Conservation (phyloP, 768 basidiomycete genomes). For the Auriscalpium microsporum region DNA sequence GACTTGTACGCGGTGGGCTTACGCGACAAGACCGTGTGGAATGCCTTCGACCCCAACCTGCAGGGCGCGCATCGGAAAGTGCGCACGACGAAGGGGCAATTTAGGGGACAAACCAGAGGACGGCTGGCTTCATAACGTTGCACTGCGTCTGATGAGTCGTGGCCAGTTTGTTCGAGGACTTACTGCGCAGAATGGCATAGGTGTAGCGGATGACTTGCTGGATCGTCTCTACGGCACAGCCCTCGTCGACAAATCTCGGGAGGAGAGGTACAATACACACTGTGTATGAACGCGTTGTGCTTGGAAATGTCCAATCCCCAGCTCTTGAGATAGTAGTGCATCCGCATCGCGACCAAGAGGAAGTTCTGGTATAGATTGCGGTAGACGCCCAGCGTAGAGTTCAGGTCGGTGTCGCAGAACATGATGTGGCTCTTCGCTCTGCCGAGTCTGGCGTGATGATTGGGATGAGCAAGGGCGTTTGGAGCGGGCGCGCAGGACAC, state of each 20-base stretch:
- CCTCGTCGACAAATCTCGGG: not conserved
- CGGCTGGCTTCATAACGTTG: slow-evolving; percentile 39
- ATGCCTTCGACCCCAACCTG: slow-evolving; percentile 81
- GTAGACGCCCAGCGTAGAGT: slow-evolving; percentile 51
- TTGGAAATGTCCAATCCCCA: slow-evolving; percentile 42
- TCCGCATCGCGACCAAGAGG: slow-evolving; percentile 74
- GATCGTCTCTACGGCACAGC: slow-evolving; percentile 42
- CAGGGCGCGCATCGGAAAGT: not conserved
- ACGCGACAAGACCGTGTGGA: slow-evolving; percentile 51
- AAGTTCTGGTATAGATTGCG: slow-evolving; percentile 86
- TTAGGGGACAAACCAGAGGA: slow-evolving; percentile 47
- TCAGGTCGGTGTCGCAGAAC: slow-evolving; percentile 68
- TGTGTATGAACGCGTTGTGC: slow-evolving; percentile 42
- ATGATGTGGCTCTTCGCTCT: slow-evolving; percentile 73
- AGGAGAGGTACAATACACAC: slow-evolving; percentile 29
- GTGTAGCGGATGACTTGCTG: slow-evolving; percentile 51
- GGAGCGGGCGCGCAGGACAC: slow-evolving; percentile 16
- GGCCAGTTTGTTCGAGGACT: slow-evolving; percentile 33
- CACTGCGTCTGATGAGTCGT: slow-evolving; percentile 30
- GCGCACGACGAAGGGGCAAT: not conserved
- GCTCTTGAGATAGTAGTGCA: slow-evolving; percentile 69
- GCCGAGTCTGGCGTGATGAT: slow-evolving; percentile 41
- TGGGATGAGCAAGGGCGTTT: too few relatives aligned
- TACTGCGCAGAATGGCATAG: slow-evolving; percentile 42
- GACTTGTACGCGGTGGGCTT: slow-evolving; percentile 41